Evolutionary conservation across 73 alveolate genomes (phyloP).

Genomic region (Chromera velia): DNA sequence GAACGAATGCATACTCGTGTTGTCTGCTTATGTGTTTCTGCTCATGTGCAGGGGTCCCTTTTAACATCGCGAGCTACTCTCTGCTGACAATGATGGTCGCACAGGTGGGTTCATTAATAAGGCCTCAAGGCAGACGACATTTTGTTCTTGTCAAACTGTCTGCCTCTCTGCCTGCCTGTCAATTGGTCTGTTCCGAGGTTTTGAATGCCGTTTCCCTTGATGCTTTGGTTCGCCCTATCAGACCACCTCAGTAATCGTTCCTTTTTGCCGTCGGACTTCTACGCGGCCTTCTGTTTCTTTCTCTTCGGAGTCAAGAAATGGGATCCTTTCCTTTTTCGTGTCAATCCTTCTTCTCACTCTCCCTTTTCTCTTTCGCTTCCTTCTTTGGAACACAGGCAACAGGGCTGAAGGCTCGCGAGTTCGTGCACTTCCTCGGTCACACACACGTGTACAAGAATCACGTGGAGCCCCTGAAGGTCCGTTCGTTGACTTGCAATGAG

Average conservation of each 20-base stretch:
- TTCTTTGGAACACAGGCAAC: not conserved
- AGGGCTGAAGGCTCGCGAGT: not conserved
- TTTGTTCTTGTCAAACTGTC: not conserved
- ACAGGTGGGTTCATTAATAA: conserved; percentile 61
- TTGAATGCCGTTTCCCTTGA: too few species aligned
- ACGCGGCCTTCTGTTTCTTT: too few species aligned
- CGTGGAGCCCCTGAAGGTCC: conserved; percentile 67
- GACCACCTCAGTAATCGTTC: too few species aligned
- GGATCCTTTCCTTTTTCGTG: too few species aligned
- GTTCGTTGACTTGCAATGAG: too few species aligned
- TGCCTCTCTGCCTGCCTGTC: too few species aligned
- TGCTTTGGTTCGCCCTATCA: too few species aligned
- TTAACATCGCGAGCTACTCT: conserved; percentile 85
- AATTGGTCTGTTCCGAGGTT: too few species aligned
- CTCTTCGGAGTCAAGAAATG: too few species aligned
- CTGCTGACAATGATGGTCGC: conserved; percentile 86
- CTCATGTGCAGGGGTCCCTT: conserved; percentile 77
- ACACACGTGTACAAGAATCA: conserved; percentile 88
- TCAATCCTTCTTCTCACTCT: not conserved
- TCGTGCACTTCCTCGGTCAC: conserved; percentile 81
- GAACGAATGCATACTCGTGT: too few species aligned
- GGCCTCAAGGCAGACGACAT: conserved; percentile 22
- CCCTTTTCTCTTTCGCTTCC: not conserved
- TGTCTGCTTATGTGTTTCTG: too few species aligned
- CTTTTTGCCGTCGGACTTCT: too few species aligned